Evolutionary conservation across 345 rosid species (phyloP).

Genomic region (Eucalyptus brandiana): DNA sequence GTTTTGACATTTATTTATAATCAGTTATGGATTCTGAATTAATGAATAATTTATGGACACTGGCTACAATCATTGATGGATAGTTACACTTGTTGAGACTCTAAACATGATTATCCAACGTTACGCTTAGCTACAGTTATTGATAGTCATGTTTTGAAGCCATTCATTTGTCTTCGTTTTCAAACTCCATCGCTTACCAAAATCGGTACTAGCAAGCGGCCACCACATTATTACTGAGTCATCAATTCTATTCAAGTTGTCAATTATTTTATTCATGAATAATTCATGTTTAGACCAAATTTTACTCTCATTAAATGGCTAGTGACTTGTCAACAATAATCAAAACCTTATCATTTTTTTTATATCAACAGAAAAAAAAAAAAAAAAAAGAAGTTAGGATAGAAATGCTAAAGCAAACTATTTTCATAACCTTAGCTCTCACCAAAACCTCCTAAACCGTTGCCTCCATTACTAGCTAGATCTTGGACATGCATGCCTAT

Average conservation of each 20-base stretch:
- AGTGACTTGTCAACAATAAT: rapidly evolving
- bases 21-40: neutral
- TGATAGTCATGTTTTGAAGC: no score
- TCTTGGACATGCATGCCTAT: neutral
- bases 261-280: neutral
- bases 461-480: neutral
- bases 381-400: rapidly evolving
- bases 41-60: neutral
- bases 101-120: no score
- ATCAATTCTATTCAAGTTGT: neutral
- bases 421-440: neutral
- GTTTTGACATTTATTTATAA: neutral
- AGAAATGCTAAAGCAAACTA: neutral
- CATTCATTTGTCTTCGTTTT: neutral
- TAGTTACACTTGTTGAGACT: no score
- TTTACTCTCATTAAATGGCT: neutral
- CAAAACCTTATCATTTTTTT: no score
- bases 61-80: neutral
- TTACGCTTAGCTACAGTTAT: no score
- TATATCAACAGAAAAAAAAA: no score
- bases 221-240: neutral
- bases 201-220: neutral
- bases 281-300: neutral
- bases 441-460: neutral
- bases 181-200: neutral